Percentiles rank a stretch among this genome's conserved stretches.
Conservation (phyloP, 257 asterid genomes). For the Knoxia roxburghii region DNA sequence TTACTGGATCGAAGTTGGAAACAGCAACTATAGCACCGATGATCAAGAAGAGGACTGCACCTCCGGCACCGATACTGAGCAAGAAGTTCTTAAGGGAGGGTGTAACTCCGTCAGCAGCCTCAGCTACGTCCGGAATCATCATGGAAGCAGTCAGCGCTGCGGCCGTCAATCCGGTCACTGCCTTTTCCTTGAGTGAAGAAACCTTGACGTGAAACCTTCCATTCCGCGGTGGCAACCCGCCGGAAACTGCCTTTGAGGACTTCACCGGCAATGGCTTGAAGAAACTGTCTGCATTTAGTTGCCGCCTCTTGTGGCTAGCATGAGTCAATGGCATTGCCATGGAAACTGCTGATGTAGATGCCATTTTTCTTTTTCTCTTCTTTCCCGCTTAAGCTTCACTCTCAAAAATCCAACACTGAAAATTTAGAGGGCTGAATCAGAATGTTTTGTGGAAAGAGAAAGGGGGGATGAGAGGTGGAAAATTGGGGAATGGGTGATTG, state of each 20-base stretch:
- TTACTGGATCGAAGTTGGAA: constrained; percentile 86
- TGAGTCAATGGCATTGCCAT: constrained; percentile 55
- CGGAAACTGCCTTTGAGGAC: constrained; percentile 29
- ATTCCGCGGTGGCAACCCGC: constrained; percentile 28
- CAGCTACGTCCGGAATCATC: constrained; percentile 65
- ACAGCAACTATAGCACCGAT: constrained; percentile 64
- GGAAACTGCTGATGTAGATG: constrained; percentile 63
- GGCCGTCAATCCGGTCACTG: constrained; percentile 62
- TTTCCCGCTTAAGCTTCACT: neutral
- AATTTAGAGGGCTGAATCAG: constrained; percentile 1
- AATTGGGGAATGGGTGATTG: constrained; percentile 29
- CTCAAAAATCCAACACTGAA: neutral
- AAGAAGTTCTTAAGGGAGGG: constrained; percentile 86
- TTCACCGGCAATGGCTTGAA: constrained; percentile 50
- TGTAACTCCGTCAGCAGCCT: constrained; percentile 58
- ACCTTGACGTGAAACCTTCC: constrained; percentile 53
- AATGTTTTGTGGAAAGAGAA: constrained; percentile 15
- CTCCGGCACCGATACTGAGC: constrained; percentile 82
- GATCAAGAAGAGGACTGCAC: constrained; percentile 57
- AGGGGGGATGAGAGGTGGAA: constrained; percentile 46
- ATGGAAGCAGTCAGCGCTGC: constrained; percentile 74
- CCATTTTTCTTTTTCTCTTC: constrained; percentile 39
- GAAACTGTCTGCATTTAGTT: constrained; percentile 35
- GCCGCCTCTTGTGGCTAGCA: constrained; percentile 43
- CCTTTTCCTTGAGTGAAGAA: constrained; percentile 67